These are phyloP conservation scores for Salix exigua DNA, from an alignment of 345 rosid genomes.

Conservation along the genomic window DNA sequence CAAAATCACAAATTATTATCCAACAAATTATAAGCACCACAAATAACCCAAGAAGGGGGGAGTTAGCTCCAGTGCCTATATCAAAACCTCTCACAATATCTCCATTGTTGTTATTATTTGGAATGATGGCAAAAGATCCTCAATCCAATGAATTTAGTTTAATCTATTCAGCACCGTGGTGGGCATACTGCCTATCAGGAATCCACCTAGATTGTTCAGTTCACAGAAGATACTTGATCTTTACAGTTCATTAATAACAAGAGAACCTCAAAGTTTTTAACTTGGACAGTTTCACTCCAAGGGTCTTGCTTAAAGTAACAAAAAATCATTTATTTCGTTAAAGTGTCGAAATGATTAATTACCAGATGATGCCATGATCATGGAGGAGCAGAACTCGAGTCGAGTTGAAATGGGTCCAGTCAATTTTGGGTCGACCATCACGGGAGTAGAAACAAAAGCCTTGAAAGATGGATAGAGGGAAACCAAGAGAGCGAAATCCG, in stretches of 20 bases:
- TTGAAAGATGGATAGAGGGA: slow-evolving; percentile 72
- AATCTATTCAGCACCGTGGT: slow-evolving; percentile 80
- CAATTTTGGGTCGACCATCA: slow-evolving; percentile 61
- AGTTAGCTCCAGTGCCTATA: slow-evolving; percentile 91
- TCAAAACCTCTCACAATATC: slow-evolving; percentile 74
- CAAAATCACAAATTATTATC: slow-evolving; percentile 20
- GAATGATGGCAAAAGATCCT: slow-evolving; percentile 70
- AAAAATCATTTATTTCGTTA: not conserved
- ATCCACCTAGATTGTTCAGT: slow-evolving; percentile 64
- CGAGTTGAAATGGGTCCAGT: slow-evolving; percentile 89
- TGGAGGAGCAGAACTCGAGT: slow-evolving; percentile 71
- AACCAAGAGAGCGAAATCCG: slow-evolving; percentile 66
- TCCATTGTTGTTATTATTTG: slow-evolving; percentile 17
- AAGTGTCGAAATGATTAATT: not conserved
- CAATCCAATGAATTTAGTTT: slow-evolving; percentile 88
- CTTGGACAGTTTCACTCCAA: not conserved
- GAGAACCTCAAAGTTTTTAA: not conserved
- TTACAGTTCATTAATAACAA: not conserved
- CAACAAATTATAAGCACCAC: not conserved
- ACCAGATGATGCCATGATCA: slow-evolving; percentile 66
- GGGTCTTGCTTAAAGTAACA: not conserved
- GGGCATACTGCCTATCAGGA: slow-evolving; percentile 95
- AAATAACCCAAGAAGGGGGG: not conserved
- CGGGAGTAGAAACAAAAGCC: slow-evolving; percentile 58
- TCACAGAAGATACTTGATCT: not conserved